A percentile compares a stretch with the other conserved stretches of the same genome.
Evolutionary conservation across 2,329 filamentous ascomycete genomes (phyloP).

Genomic region (Helotiales sp.): DNA sequence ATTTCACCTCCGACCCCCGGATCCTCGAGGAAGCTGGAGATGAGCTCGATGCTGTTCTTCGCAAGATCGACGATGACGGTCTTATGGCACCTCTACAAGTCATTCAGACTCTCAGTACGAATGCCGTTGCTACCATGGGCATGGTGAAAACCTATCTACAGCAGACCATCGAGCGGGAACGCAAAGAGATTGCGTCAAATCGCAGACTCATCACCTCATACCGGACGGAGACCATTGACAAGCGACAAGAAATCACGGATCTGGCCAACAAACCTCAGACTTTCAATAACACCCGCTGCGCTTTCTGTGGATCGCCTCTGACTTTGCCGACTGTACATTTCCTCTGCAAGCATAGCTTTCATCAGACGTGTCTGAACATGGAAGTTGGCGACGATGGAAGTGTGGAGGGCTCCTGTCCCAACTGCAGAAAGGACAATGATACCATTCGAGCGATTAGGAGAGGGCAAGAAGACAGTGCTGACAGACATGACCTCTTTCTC

Average conservation of each 20-base stretch:
- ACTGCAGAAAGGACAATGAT: constrained; percentile 80
- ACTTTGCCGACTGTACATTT: constrained; percentile 94
- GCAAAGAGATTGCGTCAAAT: constrained; percentile 80
- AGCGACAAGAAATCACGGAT: constrained; percentile 75
- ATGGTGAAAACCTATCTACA: constrained; percentile 93
- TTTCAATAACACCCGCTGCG: constrained; percentile 88
- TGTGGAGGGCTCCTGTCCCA: constrained; percentile 75
- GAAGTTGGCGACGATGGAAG: constrained; percentile 47
- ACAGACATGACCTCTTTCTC: constrained; percentile 85
- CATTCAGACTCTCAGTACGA: constrained; percentile 82
- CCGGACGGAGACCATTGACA: constrained; percentile 77
- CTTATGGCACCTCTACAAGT: constrained; percentile 96
- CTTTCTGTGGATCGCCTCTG: constrained; percentile 70
- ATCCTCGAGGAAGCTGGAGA: constrained; percentile 85
- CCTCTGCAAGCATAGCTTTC: constrained; percentile 95
- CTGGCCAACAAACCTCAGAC: constrained; percentile 78
- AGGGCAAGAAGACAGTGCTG: constrained; percentile 83
- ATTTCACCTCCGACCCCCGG: constrained; percentile 82
- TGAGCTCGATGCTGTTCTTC: constrained; percentile 77
- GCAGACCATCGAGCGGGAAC: constrained; percentile 84
- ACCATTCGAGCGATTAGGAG: constrained; percentile 85
- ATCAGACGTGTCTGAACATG: constrained; percentile 81
- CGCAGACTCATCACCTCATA: constrained; percentile 81
- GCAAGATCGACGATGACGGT: constrained; percentile 84
- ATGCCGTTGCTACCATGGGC: constrained; percentile 90